These are phyloP conservation scores for Sporothrix brunneoviolacea DNA, from an alignment of 2,329 filamentous ascomycete species.

Conservation along the genomic window DNA sequence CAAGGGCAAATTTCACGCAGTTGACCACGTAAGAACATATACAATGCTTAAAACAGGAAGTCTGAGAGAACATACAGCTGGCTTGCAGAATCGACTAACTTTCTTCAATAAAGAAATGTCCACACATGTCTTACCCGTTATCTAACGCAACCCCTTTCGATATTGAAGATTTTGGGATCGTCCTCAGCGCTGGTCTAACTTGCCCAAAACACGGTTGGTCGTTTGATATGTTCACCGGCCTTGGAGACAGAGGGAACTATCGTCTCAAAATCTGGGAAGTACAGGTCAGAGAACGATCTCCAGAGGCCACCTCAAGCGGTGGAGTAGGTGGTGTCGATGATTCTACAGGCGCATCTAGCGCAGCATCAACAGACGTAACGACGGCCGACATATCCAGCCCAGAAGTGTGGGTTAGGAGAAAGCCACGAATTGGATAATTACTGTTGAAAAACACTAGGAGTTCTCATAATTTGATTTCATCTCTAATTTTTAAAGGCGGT, in stretches of 20 bases:
- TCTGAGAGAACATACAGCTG: too few species aligned
- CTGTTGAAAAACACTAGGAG: too few species aligned
- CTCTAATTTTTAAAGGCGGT: too few species aligned
- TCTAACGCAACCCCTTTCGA: slow-evolving; percentile 59
- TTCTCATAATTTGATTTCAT: too few species aligned
- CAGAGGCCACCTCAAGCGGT: background rate
- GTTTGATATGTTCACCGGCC: slow-evolving; percentile 60
- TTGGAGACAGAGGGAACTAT: slow-evolving; percentile 56
- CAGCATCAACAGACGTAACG: background rate
- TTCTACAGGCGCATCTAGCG: background rate
- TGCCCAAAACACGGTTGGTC: slow-evolving; percentile 68
- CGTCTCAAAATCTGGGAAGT: slow-evolving; percentile 58
- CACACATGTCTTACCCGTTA: slow-evolving; percentile 60
- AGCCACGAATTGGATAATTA: slow-evolving; percentile 30
- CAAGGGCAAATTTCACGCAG: slow-evolving; percentile 56
- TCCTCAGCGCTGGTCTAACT: slow-evolving; percentile 53
- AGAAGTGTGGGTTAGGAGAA: slow-evolving; percentile 40
- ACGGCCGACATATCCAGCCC: background rate
- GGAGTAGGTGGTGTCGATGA: background rate
- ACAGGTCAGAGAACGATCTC: slow-evolving; percentile 37
- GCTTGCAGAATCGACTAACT: too few species aligned
- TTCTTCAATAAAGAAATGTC: too few species aligned
- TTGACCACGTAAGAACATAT: slow-evolving; percentile 56
- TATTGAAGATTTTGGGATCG: slow-evolving; percentile 60
- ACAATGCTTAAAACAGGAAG: too few species aligned